Percentiles rank a stretch among this genome's conserved stretches.
These are phyloP conservation scores for Przewalskia tangutica DNA, from an alignment of 257 asterid genomes.

Conservation along the genomic window DNA sequence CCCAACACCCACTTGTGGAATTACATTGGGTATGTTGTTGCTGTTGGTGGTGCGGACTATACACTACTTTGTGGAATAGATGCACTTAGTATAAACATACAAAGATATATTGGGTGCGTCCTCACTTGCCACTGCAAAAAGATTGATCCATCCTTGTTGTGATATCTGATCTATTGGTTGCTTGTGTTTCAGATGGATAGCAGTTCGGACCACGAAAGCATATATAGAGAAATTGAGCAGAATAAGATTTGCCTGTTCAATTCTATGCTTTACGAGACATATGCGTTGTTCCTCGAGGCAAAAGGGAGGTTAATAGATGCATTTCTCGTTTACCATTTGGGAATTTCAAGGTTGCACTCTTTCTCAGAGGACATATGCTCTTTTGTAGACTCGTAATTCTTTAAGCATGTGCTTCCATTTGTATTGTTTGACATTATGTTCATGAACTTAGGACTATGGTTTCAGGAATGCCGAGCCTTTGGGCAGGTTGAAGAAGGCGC, in stretches of 20 bases:
- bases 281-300: constrained; percentile 64
- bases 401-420: not conserved
- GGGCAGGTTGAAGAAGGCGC: constrained; percentile 84
- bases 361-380: not conserved
- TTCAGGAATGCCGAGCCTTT: constrained; percentile 75
- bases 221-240: constrained; percentile 58
- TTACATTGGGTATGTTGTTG: too few relatives aligned
- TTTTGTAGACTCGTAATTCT: not conserved
- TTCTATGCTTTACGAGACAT: constrained; percentile 63
- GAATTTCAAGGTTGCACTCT: constrained; percentile 63
- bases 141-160: not conserved
- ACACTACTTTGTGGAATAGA: not conserved
- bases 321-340: constrained; percentile 59
- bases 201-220: constrained; percentile 48
- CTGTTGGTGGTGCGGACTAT: not conserved
- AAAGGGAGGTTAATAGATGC: constrained; percentile 80
- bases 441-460: constrained; percentile 3
- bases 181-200: constrained; percentile 57
- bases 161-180: constrained; percentile 4
- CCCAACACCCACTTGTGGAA: too few relatives aligned
- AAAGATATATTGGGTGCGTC: not conserved
- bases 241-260: constrained; percentile 47
- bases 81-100: not conserved
- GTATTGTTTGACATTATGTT: not conserved
- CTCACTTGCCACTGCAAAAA: not conserved